These are phyloP conservation scores for Tremellales sp. DNA, from an alignment of 1,284 basidiomycete species.

Conservation along the genomic window DNA sequence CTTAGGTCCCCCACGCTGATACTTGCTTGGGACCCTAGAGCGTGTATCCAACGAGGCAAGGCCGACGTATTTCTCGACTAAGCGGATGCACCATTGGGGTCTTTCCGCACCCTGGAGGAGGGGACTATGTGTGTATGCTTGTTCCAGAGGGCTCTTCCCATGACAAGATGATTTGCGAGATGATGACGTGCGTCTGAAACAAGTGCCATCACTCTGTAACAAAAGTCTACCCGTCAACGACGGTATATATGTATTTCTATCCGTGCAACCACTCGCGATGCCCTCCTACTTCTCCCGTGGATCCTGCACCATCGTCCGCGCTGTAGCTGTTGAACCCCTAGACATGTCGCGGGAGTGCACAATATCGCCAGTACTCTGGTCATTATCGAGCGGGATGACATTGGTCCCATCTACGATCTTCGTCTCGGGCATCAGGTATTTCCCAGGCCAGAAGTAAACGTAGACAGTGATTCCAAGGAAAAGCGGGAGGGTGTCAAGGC, in stretches of 20 bases:
- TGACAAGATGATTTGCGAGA: not conserved
- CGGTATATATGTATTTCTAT: too few relatives aligned
- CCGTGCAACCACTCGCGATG: not conserved
- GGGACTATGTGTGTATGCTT: not conserved
- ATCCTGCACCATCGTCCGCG: not conserved
- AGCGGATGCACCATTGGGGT: not conserved
- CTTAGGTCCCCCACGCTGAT: not conserved
- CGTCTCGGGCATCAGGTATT: constrained; percentile 29
- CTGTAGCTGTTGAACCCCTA: not conserved
- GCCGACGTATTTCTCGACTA: constrained; percentile 37
- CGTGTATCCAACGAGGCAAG: constrained; percentile 33
- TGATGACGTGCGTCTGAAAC: too few relatives aligned
- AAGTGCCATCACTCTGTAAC: too few relatives aligned
- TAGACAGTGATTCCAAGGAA: constrained; percentile 56
- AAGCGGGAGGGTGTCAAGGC: constrained; percentile 58
- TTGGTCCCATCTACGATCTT: constrained; percentile 8
- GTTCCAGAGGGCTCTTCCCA: not conserved
- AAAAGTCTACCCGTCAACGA: too few relatives aligned
- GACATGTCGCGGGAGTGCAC: not conserved
- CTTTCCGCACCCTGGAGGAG: too few relatives aligned
- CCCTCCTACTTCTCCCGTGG: not conserved
- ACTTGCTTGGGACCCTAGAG: constrained; percentile 14
- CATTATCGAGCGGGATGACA: too few relatives aligned
- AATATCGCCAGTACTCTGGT: not conserved
- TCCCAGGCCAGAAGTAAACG: constrained; percentile 41